Conservation (phyloP, 2,329 filamentous ascomycete species). For the Dryadomyces sulphureus region DNA sequence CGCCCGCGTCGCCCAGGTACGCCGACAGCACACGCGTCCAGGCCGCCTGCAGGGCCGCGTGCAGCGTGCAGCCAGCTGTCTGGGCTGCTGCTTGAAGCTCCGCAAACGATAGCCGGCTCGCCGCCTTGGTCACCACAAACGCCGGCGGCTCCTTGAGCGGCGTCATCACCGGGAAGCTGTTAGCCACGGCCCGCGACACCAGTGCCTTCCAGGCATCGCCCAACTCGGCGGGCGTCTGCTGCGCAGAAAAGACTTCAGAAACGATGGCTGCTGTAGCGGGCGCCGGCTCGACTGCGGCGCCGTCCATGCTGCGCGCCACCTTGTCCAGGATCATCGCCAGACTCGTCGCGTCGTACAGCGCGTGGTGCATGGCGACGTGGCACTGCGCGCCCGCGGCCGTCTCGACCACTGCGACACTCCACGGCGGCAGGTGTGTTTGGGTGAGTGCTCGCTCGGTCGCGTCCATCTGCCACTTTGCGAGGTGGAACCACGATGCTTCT, state of each 20-base stretch:
- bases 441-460: slow-evolving; percentile 20
- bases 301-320: slow-evolving; percentile 28
- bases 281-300: background rate
- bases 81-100: slow-evolving; percentile 42
- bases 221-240: slow-evolving; percentile 18
- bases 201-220: slow-evolving; percentile 49
- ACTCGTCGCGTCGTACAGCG: slow-evolving; percentile 72
- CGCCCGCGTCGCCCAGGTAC: slow-evolving; percentile 59
- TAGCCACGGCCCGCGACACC: slow-evolving; percentile 38
- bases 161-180: slow-evolving; percentile 63
- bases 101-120: slow-evolving; percentile 23
- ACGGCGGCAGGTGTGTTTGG: slow-evolving; percentile 41
- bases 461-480: slow-evolving; percentile 23
- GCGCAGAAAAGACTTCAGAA: slow-evolving; percentile 26
- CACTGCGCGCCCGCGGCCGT: slow-evolving; percentile 5
- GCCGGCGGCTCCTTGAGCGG: slow-evolving; percentile 30
- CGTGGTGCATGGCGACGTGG: slow-evolving; percentile 53
- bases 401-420: slow-evolving; percentile 41
- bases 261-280: slow-evolving; percentile 19
- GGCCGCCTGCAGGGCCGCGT: slow-evolving; percentile 59
- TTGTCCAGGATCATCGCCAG: slow-evolving; percentile 49
- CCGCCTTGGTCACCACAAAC: slow-evolving; percentile 16
- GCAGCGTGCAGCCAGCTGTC: slow-evolving; percentile 50
- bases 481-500: slow-evolving; percentile 13
- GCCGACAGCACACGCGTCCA: slow-evolving; percentile 64